These are phyloP conservation scores for Chlorella sp. DNA, from an alignment of 139 green algal species.

Conservation along the genomic window DNA sequence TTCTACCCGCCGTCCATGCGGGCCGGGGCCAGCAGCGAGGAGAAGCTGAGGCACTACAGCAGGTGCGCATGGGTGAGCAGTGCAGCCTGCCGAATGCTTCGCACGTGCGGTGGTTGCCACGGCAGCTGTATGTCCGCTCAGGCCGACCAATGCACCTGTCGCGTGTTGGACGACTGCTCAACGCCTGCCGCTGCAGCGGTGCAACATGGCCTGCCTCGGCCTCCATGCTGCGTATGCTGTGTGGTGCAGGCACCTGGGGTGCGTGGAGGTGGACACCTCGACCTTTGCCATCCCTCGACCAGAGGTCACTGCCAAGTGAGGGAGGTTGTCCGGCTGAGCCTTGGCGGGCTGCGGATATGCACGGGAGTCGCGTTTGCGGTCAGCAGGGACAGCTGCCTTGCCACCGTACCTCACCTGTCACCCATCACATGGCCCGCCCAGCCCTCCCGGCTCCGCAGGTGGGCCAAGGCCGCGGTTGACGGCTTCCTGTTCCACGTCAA, in stretches of 20 bases:
- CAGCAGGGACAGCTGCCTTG: not conserved
- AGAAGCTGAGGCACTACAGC: slow-evolving; percentile 8
- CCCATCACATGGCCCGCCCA: not conserved
- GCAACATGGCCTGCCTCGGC: too few species aligned
- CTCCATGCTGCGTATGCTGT: too few species aligned
- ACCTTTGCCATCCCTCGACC: slow-evolving; percentile 53
- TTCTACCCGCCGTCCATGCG: not conserved
- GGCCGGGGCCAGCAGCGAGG: not conserved
- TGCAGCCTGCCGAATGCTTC: too few species aligned
- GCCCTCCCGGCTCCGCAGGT: not conserved
- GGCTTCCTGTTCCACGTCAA: slow-evolving; percentile 64
- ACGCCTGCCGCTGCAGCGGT: too few species aligned
- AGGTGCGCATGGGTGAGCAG: too few species aligned
- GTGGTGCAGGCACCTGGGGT: not conserved
- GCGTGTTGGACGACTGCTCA: too few species aligned
- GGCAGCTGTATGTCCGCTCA: too few species aligned
- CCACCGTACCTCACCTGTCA: not conserved
- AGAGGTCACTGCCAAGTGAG: not conserved
- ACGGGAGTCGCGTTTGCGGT: not conserved
- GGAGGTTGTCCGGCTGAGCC: too few species aligned
- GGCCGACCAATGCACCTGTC: too few species aligned
- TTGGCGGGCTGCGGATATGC: not conserved
- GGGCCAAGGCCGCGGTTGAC: slow-evolving; percentile 14
- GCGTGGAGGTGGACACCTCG: slow-evolving; percentile 48
- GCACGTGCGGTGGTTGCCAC: too few species aligned